phyloP scores from a whole-genome alignment of 345 rosid genomes.

The Isatis tinctoria region DNA sequence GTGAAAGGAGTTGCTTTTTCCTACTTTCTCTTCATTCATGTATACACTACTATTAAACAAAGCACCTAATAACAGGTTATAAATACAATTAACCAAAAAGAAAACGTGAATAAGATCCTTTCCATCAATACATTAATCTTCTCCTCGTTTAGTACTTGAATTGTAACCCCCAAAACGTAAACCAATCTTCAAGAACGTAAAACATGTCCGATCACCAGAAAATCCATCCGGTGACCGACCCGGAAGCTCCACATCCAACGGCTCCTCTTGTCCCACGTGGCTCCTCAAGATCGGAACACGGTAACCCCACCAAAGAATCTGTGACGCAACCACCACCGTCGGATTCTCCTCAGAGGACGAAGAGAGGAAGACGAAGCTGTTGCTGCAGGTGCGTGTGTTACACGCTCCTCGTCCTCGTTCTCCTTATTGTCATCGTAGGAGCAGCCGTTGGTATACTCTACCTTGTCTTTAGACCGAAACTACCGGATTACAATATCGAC shows the following conservation, averaged over 20 bases:
- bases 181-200: neutral
- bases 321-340: neutral
- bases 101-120: constrained; percentile 7
- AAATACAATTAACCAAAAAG: constrained; percentile 4
- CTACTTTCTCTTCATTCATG: neutral
- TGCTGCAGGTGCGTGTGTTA: constrained; percentile 65
- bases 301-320: constrained; percentile 17
- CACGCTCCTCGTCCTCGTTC: constrained; percentile 47
- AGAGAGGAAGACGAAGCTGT: constrained; percentile 47
- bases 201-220: constrained; percentile 57
- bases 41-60: neutral
- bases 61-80: constrained; percentile 5
- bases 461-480: constrained; percentile 73
- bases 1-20: neutral
- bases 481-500: constrained; percentile 67
- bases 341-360: constrained; percentile 41
- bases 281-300: constrained; percentile 39
- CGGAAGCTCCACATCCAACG: constrained; percentile 49
- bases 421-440: constrained; percentile 46
- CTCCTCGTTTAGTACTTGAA: neutral
- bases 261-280: constrained; percentile 52
- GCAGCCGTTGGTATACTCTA: constrained; percentile 47
- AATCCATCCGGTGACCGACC: constrained; percentile 62
- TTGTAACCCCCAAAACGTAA: neutral
- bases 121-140: neutral